Evolutionary conservation across 352 stramenopile species (phyloP), one percentile per base, ranked within the genome.

Genomic region (Globisporangium canariense): DNA sequence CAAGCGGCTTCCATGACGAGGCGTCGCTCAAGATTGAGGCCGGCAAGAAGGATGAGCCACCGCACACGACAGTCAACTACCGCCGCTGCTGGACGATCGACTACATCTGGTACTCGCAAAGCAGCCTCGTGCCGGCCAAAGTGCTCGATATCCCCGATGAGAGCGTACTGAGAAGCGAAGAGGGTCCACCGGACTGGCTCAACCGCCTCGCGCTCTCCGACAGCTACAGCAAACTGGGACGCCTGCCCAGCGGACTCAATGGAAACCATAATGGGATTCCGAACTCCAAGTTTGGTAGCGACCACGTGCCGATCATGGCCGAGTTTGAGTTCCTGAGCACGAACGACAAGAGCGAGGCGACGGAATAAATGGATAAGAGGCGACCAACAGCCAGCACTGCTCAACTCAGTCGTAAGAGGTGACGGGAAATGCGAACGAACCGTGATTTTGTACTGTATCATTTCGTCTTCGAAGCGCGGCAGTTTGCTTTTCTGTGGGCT

Each of bases 211-310:
- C 79, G 36, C 79, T 90, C 71, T 67, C 80, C 2, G 84, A 93
- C 73, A 90, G 74, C 61, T 87, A 87, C 64, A 86, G 75, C 67
- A 83, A 82, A 47, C 70, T 73, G 30, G 85, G 85, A 7, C 80
- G 83, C 0, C 65, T 90, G 38, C 81, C 83, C 28, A 84, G 68
- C 34, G 71, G 83, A n/a, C 66, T 89, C 49, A 74, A 90, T 46
- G 79, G 79, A 47, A 96, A 94, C 71, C 86, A 94, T 73, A 96
- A 96, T 52, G 87, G 87, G 59, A 96, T 96, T 43, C 87, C 87
- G 13, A 96, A 96, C 69, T 93, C 83, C 36, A 71, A 79, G 54
- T 91, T 89, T 58, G 87, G 87, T 54, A 94, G 85, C 59, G 87
- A 96, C 69, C 87, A 96, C 69, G 76, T 96, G 36, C 87, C 87